Conservation (phyloP, 495 filamentous ascomycete genomes). For the Penicillium subrubescens region DNA sequence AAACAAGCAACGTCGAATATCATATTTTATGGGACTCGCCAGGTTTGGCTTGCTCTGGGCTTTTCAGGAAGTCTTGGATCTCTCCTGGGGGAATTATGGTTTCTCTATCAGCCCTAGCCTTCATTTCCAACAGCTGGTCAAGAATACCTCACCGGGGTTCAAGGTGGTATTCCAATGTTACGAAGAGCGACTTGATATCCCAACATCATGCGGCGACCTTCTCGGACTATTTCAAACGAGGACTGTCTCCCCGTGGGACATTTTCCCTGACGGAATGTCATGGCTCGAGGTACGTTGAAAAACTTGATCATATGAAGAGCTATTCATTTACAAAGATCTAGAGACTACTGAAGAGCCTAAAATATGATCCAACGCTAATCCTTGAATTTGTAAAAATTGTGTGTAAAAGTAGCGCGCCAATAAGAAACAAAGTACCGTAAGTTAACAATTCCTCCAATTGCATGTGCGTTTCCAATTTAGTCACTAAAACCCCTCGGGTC, state of each 20-base stretch:
- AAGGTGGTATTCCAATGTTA: background rate
- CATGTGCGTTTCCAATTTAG: background rate
- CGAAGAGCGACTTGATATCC: background rate
- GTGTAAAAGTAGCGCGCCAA: background rate
- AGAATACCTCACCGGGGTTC: background rate
- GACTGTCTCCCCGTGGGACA: background rate
- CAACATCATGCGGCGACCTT: background rate
- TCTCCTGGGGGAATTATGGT: background rate
- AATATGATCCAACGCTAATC: background rate
- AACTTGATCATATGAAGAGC: background rate
- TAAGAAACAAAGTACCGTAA: background rate
- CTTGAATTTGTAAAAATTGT: background rate
- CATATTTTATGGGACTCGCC: background rate
- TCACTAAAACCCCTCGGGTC: background rate
- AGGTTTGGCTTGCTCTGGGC: background rate
- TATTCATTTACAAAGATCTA: background rate
- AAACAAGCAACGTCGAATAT: background rate
- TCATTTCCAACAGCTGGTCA: background rate
- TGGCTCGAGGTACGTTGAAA: constrained; percentile 3
- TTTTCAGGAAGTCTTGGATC: background rate
- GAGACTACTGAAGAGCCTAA: background rate
- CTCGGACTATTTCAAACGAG: background rate
- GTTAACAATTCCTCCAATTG: background rate
- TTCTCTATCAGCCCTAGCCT: constrained; percentile 3
- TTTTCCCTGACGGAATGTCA: background rate